Evolutionary conservation across 192 early-diverging fungal genomes (phyloP).

Genomic region (Gigaspora rosea): DNA sequence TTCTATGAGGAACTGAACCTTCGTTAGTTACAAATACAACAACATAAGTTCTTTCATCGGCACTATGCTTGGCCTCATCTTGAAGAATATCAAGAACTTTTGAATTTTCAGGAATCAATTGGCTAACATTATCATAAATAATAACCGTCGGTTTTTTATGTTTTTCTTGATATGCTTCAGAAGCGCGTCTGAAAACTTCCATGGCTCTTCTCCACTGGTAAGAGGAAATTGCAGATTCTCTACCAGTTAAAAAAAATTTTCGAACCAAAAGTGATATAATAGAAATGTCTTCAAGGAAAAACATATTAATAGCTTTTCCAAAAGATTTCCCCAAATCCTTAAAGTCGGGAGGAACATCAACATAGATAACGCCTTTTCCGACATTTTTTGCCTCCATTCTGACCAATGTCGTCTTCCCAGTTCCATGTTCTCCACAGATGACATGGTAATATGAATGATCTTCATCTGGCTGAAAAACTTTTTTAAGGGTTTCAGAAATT

Average conservation of each 20-base stretch:
- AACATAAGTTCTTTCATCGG: conserved; percentile 24
- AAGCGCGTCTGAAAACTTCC: conserved; percentile 3
- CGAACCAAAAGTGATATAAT: background rate
- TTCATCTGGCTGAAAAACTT: conserved; percentile 21
- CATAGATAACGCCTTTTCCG: conserved; percentile 27
- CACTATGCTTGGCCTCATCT: conserved; percentile 23
- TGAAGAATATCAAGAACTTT: conserved; percentile 22
- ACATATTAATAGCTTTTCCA: conserved; percentile 12
- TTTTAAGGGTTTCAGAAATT: background rate
- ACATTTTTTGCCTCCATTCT: conserved; percentile 11
- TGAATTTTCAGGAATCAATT: background rate
- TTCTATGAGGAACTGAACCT: conserved; percentile 22
- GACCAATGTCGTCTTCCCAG: conserved; percentile 27
- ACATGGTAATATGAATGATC: background rate
- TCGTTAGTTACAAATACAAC: conserved; percentile 30
- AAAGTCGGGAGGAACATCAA: conserved; percentile 18
- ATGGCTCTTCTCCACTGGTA: conserved; percentile 1
- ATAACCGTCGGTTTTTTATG: conserved; percentile 21
- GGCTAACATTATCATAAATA: background rate
- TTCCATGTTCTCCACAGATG: conserved; percentile 27
- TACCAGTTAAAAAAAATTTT: background rate
- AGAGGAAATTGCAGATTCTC: background rate
- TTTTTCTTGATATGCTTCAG: background rate
- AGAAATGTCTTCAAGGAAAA: background rate
- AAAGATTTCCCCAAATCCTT: background rate